Conservation (phyloP, 257 asterid genomes). For the Voacanga thouarsii region DNA sequence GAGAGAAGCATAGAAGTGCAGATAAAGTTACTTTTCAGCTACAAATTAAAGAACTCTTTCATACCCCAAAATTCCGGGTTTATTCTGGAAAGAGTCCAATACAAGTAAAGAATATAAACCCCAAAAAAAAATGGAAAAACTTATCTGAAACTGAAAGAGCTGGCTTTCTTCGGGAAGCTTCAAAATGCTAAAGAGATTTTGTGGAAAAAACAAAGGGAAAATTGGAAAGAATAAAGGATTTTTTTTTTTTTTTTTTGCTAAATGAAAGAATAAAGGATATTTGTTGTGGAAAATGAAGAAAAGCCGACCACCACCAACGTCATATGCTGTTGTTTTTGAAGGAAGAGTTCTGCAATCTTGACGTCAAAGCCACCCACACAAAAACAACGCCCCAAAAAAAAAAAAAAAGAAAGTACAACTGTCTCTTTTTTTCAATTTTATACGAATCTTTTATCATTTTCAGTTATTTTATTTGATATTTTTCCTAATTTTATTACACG, state of each 20-base stretch:
- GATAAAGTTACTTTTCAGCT: conserved; percentile 38
- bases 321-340: conserved; percentile 17
- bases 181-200: conserved; percentile 29
- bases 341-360: conserved; percentile 33
- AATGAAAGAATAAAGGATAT: conserved; percentile 25
- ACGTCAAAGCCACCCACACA: conserved; percentile 46
- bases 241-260: too few species aligned
- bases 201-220: conserved; percentile 30
- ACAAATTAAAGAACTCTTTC: conserved; percentile 8
- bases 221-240: conserved; percentile 23
- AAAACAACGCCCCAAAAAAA: background rate
- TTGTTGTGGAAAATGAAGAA: conserved; percentile 25
- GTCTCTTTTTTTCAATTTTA: too few species aligned
- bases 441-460: background rate
- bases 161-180: conserved; percentile 48
- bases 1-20: conserved; percentile 9
- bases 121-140: conserved; percentile 23
- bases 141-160: conserved; percentile 39
- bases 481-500: background rate
- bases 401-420: background rate
- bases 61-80: conserved; percentile 18
- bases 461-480: background rate
- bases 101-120: conserved; percentile 21
- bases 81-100: conserved; percentile 16
- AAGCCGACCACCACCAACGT: conserved; percentile 29